A percentile compares a stretch with the other conserved stretches of the same genome.
phyloP scores from a whole-genome alignment of 2,329 filamentous ascomycete genomes.

The Exophiala alcalophila region DNA sequence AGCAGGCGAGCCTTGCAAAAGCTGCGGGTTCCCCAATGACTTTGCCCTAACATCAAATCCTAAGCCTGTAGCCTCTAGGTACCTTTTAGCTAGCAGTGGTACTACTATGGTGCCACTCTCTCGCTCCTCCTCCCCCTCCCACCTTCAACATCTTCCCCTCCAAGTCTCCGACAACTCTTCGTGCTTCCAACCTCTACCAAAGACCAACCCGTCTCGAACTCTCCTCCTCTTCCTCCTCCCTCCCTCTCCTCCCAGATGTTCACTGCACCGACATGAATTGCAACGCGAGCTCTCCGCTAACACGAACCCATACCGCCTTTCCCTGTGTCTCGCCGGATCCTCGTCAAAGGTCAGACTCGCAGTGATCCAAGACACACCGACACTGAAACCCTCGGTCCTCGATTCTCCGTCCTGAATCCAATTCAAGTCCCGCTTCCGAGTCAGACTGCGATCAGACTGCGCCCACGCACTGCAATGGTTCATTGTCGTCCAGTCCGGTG shows the following conservation, averaged over 20 bases:
- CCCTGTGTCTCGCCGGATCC: conserved; percentile 15
- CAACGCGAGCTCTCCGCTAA: conserved; percentile 15
- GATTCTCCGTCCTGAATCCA: background rate
- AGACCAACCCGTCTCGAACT: background rate
- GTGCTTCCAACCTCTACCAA: no score
- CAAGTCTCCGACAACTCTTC: no score
- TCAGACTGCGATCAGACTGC: no score
- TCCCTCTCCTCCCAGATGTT: conserved; percentile 14
- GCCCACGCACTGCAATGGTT: no score
- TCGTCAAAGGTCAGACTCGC: conserved; percentile 16
- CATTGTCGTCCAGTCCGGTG: conserved; percentile 1
- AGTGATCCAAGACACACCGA: background rate
- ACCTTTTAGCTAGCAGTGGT: no score
- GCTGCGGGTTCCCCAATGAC: no score
- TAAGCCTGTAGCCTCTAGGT: no score
- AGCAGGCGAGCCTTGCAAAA: no score
- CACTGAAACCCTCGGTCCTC: conserved; percentile 2
- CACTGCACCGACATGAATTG: conserved; percentile 19
- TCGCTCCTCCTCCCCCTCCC: background rate
- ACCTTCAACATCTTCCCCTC: conserved; percentile 2
- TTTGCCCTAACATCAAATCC: no score
- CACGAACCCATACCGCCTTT: conserved; percentile 18
- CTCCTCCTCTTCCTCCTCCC: conserved; percentile 1
- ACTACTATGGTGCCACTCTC: no score
- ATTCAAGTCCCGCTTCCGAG: conserved; percentile 4